A percentile compares a stretch with the other conserved stretches of the same genome.
Conservation (phyloP, 1,284 basidiomycete species). For the Meripilus lineatus region DNA sequence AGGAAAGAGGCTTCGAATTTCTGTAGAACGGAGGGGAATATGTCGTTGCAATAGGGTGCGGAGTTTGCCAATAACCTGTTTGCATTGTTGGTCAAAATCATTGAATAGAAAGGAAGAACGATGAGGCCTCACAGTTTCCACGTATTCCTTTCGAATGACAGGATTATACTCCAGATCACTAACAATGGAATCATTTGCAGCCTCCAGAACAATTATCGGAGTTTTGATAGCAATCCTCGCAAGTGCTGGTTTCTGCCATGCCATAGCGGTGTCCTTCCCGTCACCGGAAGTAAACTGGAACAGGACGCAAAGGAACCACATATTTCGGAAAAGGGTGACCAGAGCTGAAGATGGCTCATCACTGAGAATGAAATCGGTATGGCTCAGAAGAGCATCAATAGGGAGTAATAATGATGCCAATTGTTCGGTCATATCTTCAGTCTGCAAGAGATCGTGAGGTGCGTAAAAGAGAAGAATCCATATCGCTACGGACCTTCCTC, state of each 20-base stretch:
- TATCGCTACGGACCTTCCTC: conserved; percentile 45
- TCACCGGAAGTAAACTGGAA: conserved; percentile 63
- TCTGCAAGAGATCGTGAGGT: conserved; percentile 34
- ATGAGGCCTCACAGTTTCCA: conserved; percentile 54
- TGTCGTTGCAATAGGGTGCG: conserved; percentile 59
- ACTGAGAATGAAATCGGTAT: conserved; percentile 69
- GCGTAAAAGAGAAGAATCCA: not conserved
- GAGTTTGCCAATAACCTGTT: conserved; percentile 66
- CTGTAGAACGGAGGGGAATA: conserved; percentile 67
- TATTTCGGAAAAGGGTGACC: conserved; percentile 85
- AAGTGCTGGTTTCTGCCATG: conserved; percentile 75
- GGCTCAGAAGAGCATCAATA: conserved; percentile 85
- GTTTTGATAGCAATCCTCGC: conserved; percentile 85
- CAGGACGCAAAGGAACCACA: conserved; percentile 92
- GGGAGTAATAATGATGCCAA: conserved; percentile 84
- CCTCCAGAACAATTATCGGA: conserved; percentile 81
- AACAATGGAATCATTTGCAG: conserved; percentile 79
- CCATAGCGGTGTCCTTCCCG: conserved; percentile 56
- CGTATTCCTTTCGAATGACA: conserved; percentile 86
- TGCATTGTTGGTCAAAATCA: not conserved
- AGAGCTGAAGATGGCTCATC: conserved; percentile 54
- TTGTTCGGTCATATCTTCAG: conserved; percentile 82
- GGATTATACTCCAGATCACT: conserved; percentile 94
- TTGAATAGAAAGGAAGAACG: not conserved
- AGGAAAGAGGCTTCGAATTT: conserved; percentile 74